phyloP scores from a whole-genome alignment of 371 early-diverging fungal species.

The Actinomortierella wolfii region DNA sequence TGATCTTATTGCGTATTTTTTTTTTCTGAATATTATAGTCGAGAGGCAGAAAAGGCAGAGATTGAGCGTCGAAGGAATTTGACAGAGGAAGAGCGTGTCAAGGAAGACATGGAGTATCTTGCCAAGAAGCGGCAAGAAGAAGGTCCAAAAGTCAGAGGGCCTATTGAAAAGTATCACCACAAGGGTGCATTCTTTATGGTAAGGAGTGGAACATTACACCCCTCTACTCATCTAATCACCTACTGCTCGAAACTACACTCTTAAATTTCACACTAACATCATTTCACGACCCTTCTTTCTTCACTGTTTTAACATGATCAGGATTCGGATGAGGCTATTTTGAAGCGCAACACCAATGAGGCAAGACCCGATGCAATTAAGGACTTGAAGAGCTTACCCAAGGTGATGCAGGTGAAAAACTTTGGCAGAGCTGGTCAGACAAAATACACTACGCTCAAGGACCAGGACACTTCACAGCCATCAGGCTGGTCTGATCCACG shows the following conservation, averaged over 20 bases:
- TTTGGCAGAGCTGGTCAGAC: conserved; percentile 88
- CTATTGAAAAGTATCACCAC: conserved; percentile 86
- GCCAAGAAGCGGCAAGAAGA: conserved; percentile 53
- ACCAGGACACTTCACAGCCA: conserved; percentile 76
- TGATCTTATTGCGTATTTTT: not conserved
- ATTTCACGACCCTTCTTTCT: too few relatives aligned
- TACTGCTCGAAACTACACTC: too few relatives aligned
- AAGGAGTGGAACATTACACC: conserved; percentile 3
- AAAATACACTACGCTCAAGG: conserved; percentile 86
- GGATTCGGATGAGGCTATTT: conserved; percentile 63
- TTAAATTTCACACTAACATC: too few relatives aligned
- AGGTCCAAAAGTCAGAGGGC: conserved; percentile 50
- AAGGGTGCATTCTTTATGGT: conserved; percentile 88
- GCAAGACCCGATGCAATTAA: conserved; percentile 81
- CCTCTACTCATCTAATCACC: too few relatives aligned
- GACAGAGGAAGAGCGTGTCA: conserved; percentile 80
- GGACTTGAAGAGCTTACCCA: conserved; percentile 71
- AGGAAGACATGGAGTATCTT: conserved; percentile 68
- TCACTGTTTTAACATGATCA: conserved; percentile 13
- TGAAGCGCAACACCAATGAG: conserved; percentile 71
- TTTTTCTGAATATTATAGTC: conserved; percentile 43
- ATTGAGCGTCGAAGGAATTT: conserved; percentile 80
- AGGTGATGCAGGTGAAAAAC: conserved; percentile 90
- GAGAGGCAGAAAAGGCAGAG: conserved; percentile 79
- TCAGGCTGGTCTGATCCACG: conserved; percentile 43